Base-by-base conservation (phyloP, 208 protist species). In the Trypanosoma boissoni region DNA sequence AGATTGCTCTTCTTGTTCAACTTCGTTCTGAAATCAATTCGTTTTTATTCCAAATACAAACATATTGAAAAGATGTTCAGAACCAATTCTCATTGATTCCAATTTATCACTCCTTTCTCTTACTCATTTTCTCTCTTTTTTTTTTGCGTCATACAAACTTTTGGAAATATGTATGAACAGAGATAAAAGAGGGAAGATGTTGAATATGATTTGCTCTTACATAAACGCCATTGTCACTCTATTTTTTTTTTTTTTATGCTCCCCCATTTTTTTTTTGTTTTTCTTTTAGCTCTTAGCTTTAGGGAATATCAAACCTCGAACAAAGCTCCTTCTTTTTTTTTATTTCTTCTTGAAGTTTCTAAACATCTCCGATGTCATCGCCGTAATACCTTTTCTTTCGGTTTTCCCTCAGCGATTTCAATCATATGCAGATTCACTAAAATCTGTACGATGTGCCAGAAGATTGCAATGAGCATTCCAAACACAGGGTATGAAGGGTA, bases 391-490 rank as follows among this genome's bases (percentile, higher is more conserved):
- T n/a, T n/a, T 2, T 21, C 8, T 12, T 46, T 2, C 12, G 4
- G 8, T 37, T 34, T 52, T 41, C 20, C 21, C 34, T 44, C 42
- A 18, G 7, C 28, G 7, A 9, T 50, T 60, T 36, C 24, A 44
- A 72, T 3, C n/a, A 93, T 76, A 23, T 68, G 31, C 10, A 92
- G 39, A 54, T 94, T 91, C 0, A 44, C 45, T 18, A 87, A 29
- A 39, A 94, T 65, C 68, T 94, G 86, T 32, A 3, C 54, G 42
- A 85, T 48, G 64, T 96, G 90, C 36, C 89, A 68, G 0, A 55
- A 54, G 0, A 85, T 69, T 2, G 83, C 50, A 3, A 80, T 21
- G 23, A 80, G 16, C 51, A 73, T 70, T 2, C 65, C 90, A 14
- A 44, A 68, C 20, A 76, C 73, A 10, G 85, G 86, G 46, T 54